phyloP scores from a whole-genome alignment of 2,329 filamentous ascomycete species.

The Amylocarpus encephaloides region DNA sequence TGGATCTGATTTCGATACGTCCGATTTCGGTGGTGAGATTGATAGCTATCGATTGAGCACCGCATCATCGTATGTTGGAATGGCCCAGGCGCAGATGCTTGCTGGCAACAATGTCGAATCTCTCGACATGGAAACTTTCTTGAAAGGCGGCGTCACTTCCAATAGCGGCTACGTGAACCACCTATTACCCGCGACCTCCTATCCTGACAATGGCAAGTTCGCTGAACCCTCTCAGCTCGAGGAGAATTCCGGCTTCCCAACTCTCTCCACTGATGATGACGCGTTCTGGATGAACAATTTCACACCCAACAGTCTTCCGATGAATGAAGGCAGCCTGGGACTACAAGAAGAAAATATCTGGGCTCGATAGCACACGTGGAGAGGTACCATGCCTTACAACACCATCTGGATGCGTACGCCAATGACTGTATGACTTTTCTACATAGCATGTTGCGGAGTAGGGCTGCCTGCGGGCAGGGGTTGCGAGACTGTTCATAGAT shows the following conservation, averaged over 20 bases:
- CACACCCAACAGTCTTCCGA: slow-evolving; percentile 14
- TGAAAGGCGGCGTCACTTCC: slow-evolving; percentile 33
- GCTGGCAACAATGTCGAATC: slow-evolving; percentile 41
- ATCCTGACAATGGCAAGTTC: slow-evolving; percentile 35
- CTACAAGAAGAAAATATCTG: slow-evolving; percentile 27
- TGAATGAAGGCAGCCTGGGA: slow-evolving; percentile 17
- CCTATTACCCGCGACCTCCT: slow-evolving; percentile 18
- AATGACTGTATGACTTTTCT: slow-evolving; percentile 24
- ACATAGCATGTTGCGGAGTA: slow-evolving; percentile 14
- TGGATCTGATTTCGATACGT: slow-evolving; percentile 33
- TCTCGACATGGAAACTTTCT: slow-evolving; percentile 51
- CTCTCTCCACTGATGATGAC: slow-evolving; percentile 40
- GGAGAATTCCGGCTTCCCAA: slow-evolving; percentile 28
- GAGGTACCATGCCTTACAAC: slow-evolving; percentile 32
- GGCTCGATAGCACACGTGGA: slow-evolving; percentile 32
- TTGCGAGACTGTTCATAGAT: slow-evolving; percentile 22
- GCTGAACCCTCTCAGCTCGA: slow-evolving; percentile 35
- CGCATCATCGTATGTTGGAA: slow-evolving; percentile 41
- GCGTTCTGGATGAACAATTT: slow-evolving; percentile 38
- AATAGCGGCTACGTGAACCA: slow-evolving; percentile 16
- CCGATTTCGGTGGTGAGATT: slow-evolving; percentile 34
- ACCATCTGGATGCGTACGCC: slow-evolving; percentile 21
- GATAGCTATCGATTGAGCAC: slow-evolving; percentile 45
- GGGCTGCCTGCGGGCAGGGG: slow-evolving; percentile 6
- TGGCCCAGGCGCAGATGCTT: slow-evolving; percentile 41